Evolutionary conservation across 2,329 filamentous ascomycete genomes (phyloP).

Genomic region (Pseudogymnoascus sp.): DNA sequence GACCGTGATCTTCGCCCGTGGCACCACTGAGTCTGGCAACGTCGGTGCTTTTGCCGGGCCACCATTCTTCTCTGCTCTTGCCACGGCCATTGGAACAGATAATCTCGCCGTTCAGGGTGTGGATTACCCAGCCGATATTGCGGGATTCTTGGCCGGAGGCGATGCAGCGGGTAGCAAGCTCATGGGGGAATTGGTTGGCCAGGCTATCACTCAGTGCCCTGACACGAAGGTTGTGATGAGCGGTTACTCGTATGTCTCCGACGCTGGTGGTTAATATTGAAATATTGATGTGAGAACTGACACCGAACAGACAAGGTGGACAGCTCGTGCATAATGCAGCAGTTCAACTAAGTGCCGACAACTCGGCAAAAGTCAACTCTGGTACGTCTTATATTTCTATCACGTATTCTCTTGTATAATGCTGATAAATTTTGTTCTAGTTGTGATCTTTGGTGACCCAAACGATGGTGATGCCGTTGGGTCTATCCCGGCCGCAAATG

Average conservation of each 20-base stretch:
- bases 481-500: slow-evolving; percentile 17
- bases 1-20: slow-evolving; percentile 51
- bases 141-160: slow-evolving; percentile 40
- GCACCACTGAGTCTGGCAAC: slow-evolving; percentile 46
- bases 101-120: slow-evolving; percentile 47
- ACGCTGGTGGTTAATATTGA: background rate
- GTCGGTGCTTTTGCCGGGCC: slow-evolving; percentile 44
- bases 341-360: slow-evolving; percentile 14
- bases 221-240: slow-evolving; percentile 21
- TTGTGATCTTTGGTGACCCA: slow-evolving; percentile 25
- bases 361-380: slow-evolving; percentile 17
- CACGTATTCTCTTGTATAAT: background rate
- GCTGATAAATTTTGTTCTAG: slow-evolving; percentile 11
- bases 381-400: slow-evolving; percentile 13
- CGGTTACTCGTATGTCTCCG: slow-evolving; percentile 18
- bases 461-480: slow-evolving; percentile 20
- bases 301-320: slow-evolving; percentile 14
- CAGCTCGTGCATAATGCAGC: slow-evolving; percentile 25
- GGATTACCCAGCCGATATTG: slow-evolving; percentile 41
- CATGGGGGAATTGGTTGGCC: slow-evolving; percentile 29
- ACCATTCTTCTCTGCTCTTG: slow-evolving; percentile 42
- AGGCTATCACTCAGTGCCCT: slow-evolving; percentile 18
- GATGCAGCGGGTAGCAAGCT: slow-evolving; percentile 36
- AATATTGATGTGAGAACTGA: background rate
- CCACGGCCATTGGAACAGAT: slow-evolving; percentile 33